Base-by-base conservation (phyloP, 2,329 filamentous ascomycete genomes). In the Aspergillus ochraceoroseus region DNA sequence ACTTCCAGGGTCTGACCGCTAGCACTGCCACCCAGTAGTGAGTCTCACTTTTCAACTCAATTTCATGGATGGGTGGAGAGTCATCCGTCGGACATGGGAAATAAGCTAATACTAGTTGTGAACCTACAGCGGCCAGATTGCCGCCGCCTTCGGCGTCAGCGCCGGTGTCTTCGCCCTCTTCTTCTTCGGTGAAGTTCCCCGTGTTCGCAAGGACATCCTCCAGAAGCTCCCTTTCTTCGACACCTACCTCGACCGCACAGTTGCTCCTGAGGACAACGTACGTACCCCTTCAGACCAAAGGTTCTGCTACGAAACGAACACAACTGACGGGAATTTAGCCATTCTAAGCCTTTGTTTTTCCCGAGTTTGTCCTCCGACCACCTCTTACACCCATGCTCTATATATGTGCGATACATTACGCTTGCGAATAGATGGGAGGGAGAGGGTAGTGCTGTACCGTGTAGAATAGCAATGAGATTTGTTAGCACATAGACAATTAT, bases 111-210 rank as follows among this genome's bases (percentile, higher is more conserved):
- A n/a, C n/a, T n/a, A 43, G 47, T 53, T 33, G 35, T 12, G 44
- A 15, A 34, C 19, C 9, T 40, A 52, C 29, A 71, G 68, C 50
- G 71, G 63, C 41, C 50, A 57, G 38, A 70, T 78, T 34, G 73
- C 70, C 30, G 72, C 64, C 38, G 69, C 68, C 32, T 80, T 81
- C 63, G 79, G 76, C 50, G 74, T 71, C 47, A 69, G 72, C 32
- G 70, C 74, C 28, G 78, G 75, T 48, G 66, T 77, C 58, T 76
- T 77, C 63, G 76, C 74, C 25, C 59, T 82, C 53, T 81, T 77
- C 69, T 79, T 82, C 71, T 76, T 82, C 66, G 74, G 76, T 54
- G 78, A 80, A 54, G 71, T 82, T 17, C 79, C 79, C 44, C 73
- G 71, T 56, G 76, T 83, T 31, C 70, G 76, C 58, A 70, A 74